Conservation (phyloP, 2,329 filamentous ascomycete genomes). For the Lachnellula willkommii region DNA sequence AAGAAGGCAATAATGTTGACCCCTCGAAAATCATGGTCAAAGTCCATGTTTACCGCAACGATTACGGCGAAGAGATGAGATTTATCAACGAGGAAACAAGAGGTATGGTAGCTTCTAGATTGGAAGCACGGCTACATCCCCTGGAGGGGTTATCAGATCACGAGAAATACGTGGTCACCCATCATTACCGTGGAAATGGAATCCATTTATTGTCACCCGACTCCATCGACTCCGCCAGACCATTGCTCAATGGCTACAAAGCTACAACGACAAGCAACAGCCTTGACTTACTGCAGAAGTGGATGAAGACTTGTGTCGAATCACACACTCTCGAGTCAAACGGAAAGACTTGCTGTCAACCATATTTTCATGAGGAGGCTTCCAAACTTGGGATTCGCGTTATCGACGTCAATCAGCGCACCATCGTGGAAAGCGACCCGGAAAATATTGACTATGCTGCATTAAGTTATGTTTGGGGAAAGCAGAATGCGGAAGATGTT, state of each 20-base stretch:
- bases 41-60: not conserved
- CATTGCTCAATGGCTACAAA: not conserved
- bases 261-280: not conserved
- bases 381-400: not conserved
- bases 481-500: not conserved
- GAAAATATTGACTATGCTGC: constrained; percentile 1
- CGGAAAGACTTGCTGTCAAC: not conserved
- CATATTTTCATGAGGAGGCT: not conserved
- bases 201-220: constrained; percentile 1
- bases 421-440: not conserved
- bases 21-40: not conserved
- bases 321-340: not conserved
- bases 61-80: not conserved
- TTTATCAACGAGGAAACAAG: not conserved
- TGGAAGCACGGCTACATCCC: not conserved
- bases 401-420: constrained; percentile 3
- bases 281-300: not conserved
- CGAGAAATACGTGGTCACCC: not conserved
- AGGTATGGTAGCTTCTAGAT: not conserved
- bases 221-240: constrained; percentile 1
- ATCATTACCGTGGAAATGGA: not conserved
- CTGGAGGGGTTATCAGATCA: not conserved
- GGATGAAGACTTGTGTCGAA: constrained; percentile 1
- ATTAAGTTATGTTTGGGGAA: constrained; percentile 16
- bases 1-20: not conserved